Evolutionary conservation across 495 filamentous ascomycete species (phyloP).

Genomic region (Copromyces sp.): DNA sequence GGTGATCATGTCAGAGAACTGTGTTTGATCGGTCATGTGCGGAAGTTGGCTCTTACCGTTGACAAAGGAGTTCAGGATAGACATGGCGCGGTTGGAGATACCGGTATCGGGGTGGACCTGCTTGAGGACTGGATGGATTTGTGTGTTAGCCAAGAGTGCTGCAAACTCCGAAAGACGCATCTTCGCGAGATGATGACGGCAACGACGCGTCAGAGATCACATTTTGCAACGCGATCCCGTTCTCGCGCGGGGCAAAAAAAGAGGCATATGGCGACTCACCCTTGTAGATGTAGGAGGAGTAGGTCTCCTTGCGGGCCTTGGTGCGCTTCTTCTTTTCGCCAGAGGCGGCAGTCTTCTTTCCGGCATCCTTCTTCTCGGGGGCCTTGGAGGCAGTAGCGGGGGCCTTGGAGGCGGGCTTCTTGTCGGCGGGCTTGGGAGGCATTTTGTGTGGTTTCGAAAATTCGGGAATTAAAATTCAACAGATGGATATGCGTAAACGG

Average conservation of each 20-base stretch:
- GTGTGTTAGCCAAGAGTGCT: conserved; percentile 8
- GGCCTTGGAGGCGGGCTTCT: conserved; percentile 96
- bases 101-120: conserved; percentile 99
- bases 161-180: not conserved
- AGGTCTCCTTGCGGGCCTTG: conserved; percentile 99
- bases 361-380: conserved; percentile 98
- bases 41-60: conserved; percentile 59
- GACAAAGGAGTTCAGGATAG: conserved; percentile 98
- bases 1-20: conserved; percentile 20
- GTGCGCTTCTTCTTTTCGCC: conserved; percentile 99
- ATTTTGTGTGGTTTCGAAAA: conserved; percentile 48
- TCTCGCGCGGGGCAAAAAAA: not conserved
- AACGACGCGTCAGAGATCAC: not conserved
- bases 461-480: conserved; percentile 21
- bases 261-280: conserved; percentile 46
- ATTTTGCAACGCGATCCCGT: not conserved
- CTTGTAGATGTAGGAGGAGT: conserved; percentile 99
- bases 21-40: not conserved
- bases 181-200: not conserved
- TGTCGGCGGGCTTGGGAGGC: conserved; percentile 96
- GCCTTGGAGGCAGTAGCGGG: conserved; percentile 62
- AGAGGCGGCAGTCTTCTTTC: conserved; percentile 95
- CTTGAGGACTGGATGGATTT: conserved; percentile 68
- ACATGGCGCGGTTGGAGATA: conserved; percentile 99
- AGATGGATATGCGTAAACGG: conserved; percentile 25